Conservation (phyloP, 1,139 yeast genomes). For the Saccharomyces hybrid region DNA sequence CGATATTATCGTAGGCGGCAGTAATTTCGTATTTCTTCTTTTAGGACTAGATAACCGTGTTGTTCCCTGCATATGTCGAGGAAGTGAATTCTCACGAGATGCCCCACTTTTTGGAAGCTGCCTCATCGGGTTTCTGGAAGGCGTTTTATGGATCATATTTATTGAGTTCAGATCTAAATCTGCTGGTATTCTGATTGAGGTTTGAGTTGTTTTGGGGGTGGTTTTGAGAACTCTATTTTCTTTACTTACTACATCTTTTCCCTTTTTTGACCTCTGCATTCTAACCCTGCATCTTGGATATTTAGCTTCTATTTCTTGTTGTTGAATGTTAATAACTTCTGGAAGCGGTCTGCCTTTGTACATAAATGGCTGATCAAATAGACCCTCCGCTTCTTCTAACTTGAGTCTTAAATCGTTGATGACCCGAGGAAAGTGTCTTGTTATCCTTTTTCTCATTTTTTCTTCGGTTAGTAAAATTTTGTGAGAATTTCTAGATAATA, state of each 20-base stretch:
- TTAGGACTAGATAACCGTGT: conserved; percentile 15
- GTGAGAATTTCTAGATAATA: conserved; percentile 70
- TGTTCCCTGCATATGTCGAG: conserved; percentile 10
- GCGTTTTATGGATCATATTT: background rate
- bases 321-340: conserved; percentile 39
- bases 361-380: conserved; percentile 36
- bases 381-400: conserved; percentile 42
- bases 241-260: conserved; percentile 4
- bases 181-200: background rate
- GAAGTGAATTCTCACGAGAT: conserved; percentile 1
- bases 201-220: background rate
- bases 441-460: conserved; percentile 57
- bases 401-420: conserved; percentile 45
- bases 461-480: conserved; percentile 76
- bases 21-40: conserved; percentile 8
- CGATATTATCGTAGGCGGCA: conserved; percentile 12
- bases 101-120: background rate
- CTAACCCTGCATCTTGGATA: conserved; percentile 30
- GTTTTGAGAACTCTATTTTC: background rate
- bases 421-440: conserved; percentile 59
- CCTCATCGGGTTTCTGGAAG: background rate
- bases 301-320: conserved; percentile 34
- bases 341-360: conserved; percentile 44
- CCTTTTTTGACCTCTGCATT: conserved; percentile 2
- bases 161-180: background rate